phyloP scores from a whole-genome alignment of 495 filamentous ascomycete genomes.

The Pyrenula aspistea region DNA sequence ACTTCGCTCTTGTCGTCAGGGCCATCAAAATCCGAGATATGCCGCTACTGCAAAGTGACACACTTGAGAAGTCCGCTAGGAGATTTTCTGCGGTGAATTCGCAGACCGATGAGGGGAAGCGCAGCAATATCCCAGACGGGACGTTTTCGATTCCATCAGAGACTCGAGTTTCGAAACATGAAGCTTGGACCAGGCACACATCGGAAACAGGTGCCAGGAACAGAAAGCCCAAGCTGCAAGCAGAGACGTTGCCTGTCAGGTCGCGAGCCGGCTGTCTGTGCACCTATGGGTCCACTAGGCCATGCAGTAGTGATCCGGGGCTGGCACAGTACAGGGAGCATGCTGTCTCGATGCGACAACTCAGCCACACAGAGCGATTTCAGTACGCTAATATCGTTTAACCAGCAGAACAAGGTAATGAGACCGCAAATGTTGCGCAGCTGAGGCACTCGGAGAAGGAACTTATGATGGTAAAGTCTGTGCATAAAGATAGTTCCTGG shows the following conservation, averaged over 20 bases:
- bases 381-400: neutral
- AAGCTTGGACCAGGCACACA: neutral
- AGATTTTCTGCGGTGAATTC: neutral
- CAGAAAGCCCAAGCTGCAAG: neutral
- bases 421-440: neutral
- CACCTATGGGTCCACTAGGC: neutral
- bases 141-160: neutral
- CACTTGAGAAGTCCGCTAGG: neutral
- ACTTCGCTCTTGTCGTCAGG: too few relatives aligned
- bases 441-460: neutral
- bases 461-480: neutral
- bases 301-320: neutral
- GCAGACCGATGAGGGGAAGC: neutral
- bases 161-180: neutral
- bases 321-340: neutral
- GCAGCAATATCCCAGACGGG: neutral
- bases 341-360: neutral
- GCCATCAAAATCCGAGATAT: neutral
- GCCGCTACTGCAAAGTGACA: neutral
- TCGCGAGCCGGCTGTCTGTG: neutral
- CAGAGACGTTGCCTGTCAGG: neutral
- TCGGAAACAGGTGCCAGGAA: neutral
- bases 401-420: neutral
- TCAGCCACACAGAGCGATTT: neutral
- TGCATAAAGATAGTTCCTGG: neutral